phyloP scores from a whole-genome alignment of 192 early-diverging fungal genomes.

The Gonapodya sp. region DNA sequence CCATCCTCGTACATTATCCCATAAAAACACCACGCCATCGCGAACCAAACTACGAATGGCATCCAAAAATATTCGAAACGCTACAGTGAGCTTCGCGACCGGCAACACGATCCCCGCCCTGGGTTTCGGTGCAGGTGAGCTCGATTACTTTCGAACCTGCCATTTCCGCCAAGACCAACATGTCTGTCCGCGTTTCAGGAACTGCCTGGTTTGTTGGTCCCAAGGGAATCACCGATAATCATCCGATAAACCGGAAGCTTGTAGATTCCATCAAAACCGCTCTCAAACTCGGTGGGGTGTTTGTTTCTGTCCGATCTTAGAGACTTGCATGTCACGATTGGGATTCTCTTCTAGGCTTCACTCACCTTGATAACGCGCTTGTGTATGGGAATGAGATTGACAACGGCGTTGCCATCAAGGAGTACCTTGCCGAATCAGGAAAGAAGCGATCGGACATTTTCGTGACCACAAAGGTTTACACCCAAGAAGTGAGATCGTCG shows the following conservation, averaged over 20 bases:
- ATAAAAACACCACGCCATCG: too few relatives aligned
- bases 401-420: conserved; percentile 40
- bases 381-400: conserved; percentile 57
- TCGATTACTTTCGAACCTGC: too few relatives aligned
- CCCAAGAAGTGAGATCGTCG: background rate
- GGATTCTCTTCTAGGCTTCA: too few relatives aligned
- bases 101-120: background rate
- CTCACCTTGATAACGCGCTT: conserved; percentile 44
- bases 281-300: background rate
- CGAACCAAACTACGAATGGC: background rate
- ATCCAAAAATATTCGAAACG: background rate
- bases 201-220: background rate
- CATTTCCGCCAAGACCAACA: too few relatives aligned
- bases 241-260: background rate
- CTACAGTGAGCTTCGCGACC: background rate
- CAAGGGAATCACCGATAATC: background rate
- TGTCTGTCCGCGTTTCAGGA: too few relatives aligned
- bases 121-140: background rate
- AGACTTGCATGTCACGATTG: too few relatives aligned
- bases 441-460: conserved; percentile 45
- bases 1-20: too few relatives aligned
- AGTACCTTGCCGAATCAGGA: conserved; percentile 35
- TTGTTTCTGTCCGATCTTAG: too few relatives aligned
- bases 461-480: conserved; percentile 27
- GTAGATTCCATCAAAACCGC: background rate